Evolutionary conservation across 176 grass and related monocot genomes (phyloP).

Genomic region (Carex parvula): DNA sequence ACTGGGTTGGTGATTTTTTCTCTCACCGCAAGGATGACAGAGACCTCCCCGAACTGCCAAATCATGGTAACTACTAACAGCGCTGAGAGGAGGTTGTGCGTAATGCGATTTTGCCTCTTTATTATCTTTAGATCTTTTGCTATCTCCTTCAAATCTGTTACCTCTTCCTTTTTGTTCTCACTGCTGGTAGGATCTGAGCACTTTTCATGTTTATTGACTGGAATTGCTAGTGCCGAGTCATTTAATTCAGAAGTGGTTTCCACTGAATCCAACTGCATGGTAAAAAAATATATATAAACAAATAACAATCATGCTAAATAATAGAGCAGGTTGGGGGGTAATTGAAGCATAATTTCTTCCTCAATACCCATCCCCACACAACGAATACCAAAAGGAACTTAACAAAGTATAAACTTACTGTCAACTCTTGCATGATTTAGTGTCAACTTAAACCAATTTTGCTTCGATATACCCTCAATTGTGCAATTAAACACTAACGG

Average conservation of each 20-base stretch:
- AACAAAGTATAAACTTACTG: neutral
- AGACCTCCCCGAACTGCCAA: conserved; percentile 40
- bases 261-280: conserved; percentile 14
- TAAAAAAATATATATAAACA: neutral
- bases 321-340: neutral
- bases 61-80: conserved; percentile 24
- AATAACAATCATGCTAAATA: neutral
- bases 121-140: conserved; percentile 27
- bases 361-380: neutral
- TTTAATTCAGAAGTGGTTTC: neutral
- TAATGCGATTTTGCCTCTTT: conserved; percentile 39
- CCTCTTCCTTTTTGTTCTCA: neutral
- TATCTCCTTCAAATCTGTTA: conserved; percentile 19
- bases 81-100: conserved; percentile 35
- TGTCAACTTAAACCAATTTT: neutral
- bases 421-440: neutral
- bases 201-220: neutral
- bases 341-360: neutral
- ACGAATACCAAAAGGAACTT: neutral
- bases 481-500: neutral
- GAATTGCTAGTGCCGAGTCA: neutral
- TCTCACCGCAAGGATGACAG: conserved; percentile 16
- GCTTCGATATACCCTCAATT: neutral
- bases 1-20: conserved; percentile 30
- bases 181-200: neutral